Percentiles rank a stretch among this genome's conserved stretches.
These are phyloP conservation scores for Talaromyces sp. DNA, from an alignment of 2,329 filamentous ascomycete genomes.

Conservation along the genomic window DNA sequence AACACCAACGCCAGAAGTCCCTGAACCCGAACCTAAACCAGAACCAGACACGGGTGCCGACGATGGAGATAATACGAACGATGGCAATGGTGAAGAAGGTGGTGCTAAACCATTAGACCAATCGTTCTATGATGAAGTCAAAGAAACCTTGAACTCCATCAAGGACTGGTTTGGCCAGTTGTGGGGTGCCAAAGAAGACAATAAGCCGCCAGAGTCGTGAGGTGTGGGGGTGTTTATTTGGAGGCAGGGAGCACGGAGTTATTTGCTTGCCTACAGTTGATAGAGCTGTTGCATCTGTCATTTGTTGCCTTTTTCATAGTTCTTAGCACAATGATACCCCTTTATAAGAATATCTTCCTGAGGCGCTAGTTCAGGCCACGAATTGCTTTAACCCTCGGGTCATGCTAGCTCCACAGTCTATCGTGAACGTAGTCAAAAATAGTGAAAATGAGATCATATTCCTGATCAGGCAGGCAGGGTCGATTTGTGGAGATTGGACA, in stretches of 20 bases:
- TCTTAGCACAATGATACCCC: background rate
- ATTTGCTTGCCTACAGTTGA: background rate
- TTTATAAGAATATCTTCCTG: background rate
- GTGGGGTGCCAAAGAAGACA: constrained; percentile 9
- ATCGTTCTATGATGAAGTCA: constrained; percentile 11
- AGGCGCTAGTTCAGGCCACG: too few species aligned
- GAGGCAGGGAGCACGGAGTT: background rate
- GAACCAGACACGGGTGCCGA: background rate
- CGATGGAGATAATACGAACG: background rate
- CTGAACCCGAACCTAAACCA: background rate
- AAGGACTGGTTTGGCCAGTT: constrained; percentile 13
- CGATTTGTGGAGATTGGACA: too few species aligned
- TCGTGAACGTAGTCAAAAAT: too few species aligned
- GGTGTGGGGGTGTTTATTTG: background rate
- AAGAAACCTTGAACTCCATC: constrained; percentile 8
- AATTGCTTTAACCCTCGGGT: too few species aligned
- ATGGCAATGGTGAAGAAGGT: background rate
- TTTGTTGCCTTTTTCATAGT: background rate
- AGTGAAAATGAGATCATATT: background rate
- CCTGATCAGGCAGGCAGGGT: background rate
- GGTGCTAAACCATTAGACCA: background rate
- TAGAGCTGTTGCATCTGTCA: background rate
- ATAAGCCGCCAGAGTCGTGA: constrained; percentile 1
- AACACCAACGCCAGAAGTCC: background rate
- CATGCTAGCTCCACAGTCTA: too few species aligned